A percentile compares a stretch with the other conserved stretches of the same genome.
These are phyloP conservation scores for Beauveria caledonica DNA, from an alignment of 2,329 filamentous ascomycete genomes.

Conservation along the genomic window DNA sequence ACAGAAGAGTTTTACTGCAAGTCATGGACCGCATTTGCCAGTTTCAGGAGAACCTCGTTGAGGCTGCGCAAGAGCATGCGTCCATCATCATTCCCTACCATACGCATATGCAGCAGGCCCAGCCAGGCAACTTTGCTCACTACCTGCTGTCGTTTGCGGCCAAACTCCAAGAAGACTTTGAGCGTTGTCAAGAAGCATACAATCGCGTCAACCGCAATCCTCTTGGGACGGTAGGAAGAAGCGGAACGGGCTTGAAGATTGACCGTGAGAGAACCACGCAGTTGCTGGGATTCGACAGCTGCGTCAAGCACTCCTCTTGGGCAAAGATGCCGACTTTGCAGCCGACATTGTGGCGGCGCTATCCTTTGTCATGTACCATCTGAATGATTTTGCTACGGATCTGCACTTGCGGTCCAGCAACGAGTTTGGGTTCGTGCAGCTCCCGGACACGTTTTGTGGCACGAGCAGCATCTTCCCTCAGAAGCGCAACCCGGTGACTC, in stretches of 20 bases:
- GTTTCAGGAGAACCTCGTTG: constrained; percentile 8
- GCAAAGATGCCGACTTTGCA: constrained; percentile 11
- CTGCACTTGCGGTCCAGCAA: constrained; percentile 12
- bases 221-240: constrained; percentile 8
- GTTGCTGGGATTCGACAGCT: constrained; percentile 8
- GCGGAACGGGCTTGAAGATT: constrained; percentile 8
- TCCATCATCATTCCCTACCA: constrained; percentile 10
- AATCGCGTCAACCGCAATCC: constrained; percentile 10
- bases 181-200: constrained; percentile 12
- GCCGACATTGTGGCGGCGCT: constrained; percentile 9
- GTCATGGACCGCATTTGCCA: constrained; percentile 8
- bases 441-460: constrained; percentile 10
- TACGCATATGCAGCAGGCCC: constrained; percentile 14
- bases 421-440: constrained; percentile 11
- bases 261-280: constrained; percentile 8
- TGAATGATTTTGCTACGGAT: constrained; percentile 12
- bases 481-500: constrained; percentile 13
- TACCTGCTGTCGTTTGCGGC: constrained; percentile 19
- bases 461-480: constrained; percentile 14
- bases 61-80: constrained; percentile 1
- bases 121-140: constrained; percentile 13
- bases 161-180: constrained; percentile 11
- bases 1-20: constrained; percentile 6
- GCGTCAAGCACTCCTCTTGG: constrained; percentile 10
- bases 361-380: constrained; percentile 11